These are phyloP conservation scores for Venturiaceae sp. DNA, from an alignment of 2,329 filamentous ascomycete species.

Conservation along the genomic window DNA sequence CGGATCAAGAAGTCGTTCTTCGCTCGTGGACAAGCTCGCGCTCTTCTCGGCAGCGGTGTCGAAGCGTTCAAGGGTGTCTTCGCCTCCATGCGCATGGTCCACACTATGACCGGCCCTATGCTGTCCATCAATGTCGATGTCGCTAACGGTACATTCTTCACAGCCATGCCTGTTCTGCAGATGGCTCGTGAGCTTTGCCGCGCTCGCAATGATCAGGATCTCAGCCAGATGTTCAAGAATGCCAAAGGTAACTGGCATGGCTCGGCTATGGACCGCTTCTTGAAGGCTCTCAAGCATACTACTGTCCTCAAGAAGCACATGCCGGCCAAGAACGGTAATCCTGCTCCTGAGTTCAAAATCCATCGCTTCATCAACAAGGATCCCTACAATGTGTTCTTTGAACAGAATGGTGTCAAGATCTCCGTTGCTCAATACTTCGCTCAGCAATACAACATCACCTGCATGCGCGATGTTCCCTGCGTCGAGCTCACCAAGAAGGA, in stretches of 20 bases:
- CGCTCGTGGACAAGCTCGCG: conserved; percentile 35
- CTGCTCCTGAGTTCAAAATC: neutral
- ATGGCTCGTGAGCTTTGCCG: neutral
- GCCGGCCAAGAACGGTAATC: neutral
- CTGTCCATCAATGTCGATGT: conserved; percentile 85
- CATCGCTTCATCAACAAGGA: conserved; percentile 51
- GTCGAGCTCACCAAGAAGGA: conserved; percentile 47
- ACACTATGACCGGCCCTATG: conserved; percentile 43
- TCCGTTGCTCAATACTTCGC: conserved; percentile 51
- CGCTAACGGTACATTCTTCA: conserved; percentile 81
- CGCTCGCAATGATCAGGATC: neutral
- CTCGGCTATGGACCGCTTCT: neutral
- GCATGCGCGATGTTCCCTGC: conserved; percentile 37
- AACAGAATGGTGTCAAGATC: conserved; percentile 26
- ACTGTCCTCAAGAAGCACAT: conserved; percentile 5
- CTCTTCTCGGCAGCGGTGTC: conserved; percentile 53
- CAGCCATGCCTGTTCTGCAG: neutral
- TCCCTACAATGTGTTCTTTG: conserved; percentile 27
- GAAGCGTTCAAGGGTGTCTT: conserved; percentile 86
- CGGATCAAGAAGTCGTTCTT: conserved; percentile 81
- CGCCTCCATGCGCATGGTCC: conserved; percentile 68
- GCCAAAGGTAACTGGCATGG: conserved; percentile 1
- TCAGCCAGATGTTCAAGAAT: neutral
- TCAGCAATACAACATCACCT: conserved; percentile 38
- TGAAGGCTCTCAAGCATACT: conserved; percentile 4